Evolutionary conservation across 2,329 filamentous ascomycete species (phyloP).

Genomic region (Bertia moriformis): DNA sequence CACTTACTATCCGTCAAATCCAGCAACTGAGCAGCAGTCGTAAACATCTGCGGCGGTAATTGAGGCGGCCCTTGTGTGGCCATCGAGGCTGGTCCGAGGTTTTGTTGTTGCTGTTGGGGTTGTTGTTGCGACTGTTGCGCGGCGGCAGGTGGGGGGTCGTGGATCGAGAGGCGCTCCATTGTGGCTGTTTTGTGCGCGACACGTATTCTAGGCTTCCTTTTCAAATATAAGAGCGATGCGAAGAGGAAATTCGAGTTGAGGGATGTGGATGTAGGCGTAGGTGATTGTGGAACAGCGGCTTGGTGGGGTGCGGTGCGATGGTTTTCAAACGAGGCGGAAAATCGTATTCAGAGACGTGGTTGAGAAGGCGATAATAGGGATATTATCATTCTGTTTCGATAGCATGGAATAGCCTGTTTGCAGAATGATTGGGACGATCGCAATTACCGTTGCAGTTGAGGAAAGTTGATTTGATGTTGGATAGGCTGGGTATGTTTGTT

Average conservation of each 20-base stretch:
- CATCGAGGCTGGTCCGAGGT: constrained; percentile 10
- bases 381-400: too few species aligned
- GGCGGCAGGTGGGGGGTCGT: constrained; percentile 14
- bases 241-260: neutral
- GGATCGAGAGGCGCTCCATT: constrained; percentile 20
- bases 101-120: constrained; percentile 12
- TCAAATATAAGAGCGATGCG: constrained; percentile 1
- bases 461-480: too few species aligned
- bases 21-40: neutral
- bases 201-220: constrained; percentile 8
- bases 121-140: constrained; percentile 12
- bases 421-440: too few species aligned
- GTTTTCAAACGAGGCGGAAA: too few species aligned
- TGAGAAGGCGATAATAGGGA: too few species aligned
- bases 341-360: too few species aligned
- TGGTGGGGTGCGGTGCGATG: too few species aligned
- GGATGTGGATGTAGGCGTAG: too few species aligned
- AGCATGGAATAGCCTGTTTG: too few species aligned
- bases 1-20: constrained; percentile 1
- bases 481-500: too few species aligned
- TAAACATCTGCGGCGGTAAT: constrained; percentile 16
- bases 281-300: too few species aligned
- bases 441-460: too few species aligned
- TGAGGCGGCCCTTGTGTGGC: constrained; percentile 23
- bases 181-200: constrained; percentile 2